These are phyloP conservation scores for Coleophoma crateriformis DNA, from an alignment of 2,329 filamentous ascomycete genomes.

Conservation along the genomic window DNA sequence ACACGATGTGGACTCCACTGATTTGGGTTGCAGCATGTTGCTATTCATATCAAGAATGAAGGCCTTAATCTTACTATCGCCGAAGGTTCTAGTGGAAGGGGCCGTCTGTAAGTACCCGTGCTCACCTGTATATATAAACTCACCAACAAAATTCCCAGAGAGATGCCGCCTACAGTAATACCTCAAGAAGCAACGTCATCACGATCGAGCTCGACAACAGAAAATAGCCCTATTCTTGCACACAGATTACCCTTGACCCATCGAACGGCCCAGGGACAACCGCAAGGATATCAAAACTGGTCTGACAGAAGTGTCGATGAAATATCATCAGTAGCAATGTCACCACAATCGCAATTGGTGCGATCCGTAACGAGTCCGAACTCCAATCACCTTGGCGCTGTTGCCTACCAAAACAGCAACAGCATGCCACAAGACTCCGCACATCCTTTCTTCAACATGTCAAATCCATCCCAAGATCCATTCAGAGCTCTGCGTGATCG, in stretches of 20 bases:
- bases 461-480: slow-evolving; percentile 7
- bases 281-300: neutral
- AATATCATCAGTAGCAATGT: neutral
- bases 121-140: neutral
- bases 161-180: neutral
- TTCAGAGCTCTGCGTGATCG: slow-evolving; percentile 18
- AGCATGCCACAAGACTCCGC: neutral
- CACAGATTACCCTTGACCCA: neutral
- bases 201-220: neutral
- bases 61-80: slow-evolving; percentile 19
- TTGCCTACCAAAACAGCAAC: neutral
- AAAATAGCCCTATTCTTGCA: neutral
- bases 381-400: neutral
- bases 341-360: neutral
- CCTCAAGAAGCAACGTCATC: neutral
- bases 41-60: slow-evolving; percentile 25
- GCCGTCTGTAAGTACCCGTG: slow-evolving; percentile 16
- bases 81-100: slow-evolving; percentile 20
- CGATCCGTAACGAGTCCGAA: neutral
- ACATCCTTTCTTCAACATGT: neutral
- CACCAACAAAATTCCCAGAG: neutral
- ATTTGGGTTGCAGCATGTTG: slow-evolving; percentile 17
- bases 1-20: slow-evolving; percentile 1
- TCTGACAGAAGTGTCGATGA: neutral
- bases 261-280: neutral